These are phyloP conservation scores for Rhododendron molle DNA, from an alignment of 148 eudicot species.

Conservation along the genomic window DNA sequence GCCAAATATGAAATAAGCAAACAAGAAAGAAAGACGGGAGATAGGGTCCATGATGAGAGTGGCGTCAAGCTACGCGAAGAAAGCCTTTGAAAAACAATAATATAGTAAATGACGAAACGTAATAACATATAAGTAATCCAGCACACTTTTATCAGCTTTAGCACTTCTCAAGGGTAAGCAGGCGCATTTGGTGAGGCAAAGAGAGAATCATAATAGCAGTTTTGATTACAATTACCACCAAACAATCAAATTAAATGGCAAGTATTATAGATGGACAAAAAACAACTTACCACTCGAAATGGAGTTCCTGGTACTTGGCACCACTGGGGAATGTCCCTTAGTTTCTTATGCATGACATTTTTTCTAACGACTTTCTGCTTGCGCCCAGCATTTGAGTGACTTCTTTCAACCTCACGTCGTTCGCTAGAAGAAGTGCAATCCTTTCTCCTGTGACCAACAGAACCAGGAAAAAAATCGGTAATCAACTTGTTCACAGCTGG, in stretches of 20 bases:
- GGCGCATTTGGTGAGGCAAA: neutral
- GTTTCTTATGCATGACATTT: constrained; percentile 24
- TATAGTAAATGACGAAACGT: neutral
- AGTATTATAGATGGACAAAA: neutral
- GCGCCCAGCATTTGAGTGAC: constrained; percentile 23
- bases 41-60: neutral
- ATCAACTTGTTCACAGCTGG: constrained; percentile 55
- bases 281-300: constrained; percentile 74
- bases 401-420: constrained; percentile 23
- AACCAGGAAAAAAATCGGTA: constrained; percentile 68
- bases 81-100: neutral
- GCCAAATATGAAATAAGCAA: neutral
- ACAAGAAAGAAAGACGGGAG: neutral
- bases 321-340: constrained; percentile 59
- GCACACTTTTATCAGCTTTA: neutral
- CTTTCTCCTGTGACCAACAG: constrained; percentile 29
- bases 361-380: constrained; percentile 20
- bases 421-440: constrained; percentile 19
- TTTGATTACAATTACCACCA: neutral
- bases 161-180: neutral
- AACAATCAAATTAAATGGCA: neutral
- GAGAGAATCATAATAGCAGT: neutral
- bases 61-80: neutral
- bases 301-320: constrained; percentile 82
- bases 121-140: neutral